Evolutionary conservation across 225 moss, liverwort and hornwort genomes (phyloP).

Genomic region (Bryum argenteum): DNA sequence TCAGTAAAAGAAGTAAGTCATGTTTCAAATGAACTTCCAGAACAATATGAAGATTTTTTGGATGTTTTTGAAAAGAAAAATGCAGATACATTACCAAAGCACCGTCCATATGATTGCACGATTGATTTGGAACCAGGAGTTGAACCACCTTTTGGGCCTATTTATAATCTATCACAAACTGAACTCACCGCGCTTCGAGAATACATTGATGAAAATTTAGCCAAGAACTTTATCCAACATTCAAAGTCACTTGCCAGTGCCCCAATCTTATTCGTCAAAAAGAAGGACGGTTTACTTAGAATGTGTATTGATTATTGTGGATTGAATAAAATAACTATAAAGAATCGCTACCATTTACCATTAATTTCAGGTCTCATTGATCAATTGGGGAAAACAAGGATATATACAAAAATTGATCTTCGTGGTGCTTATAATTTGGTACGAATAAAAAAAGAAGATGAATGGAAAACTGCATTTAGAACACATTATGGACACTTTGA

Average conservation of each 20-base stretch:
- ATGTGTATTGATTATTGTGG: neutral
- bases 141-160: neutral
- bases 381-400: neutral
- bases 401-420: slow-evolving; percentile 2
- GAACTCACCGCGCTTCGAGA: neutral
- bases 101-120: neutral
- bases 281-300: neutral
- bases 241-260: neutral
- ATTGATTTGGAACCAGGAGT: neutral
- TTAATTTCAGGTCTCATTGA: neutral
- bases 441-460: neutral
- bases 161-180: neutral
- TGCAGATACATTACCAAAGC: neutral
- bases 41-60: neutral
- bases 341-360: neutral
- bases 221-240: neutral
- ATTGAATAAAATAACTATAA: neutral
- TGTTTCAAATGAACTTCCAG: neutral
- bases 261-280: neutral
- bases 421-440: neutral
- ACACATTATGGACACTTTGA: neutral
- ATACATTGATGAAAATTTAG: neutral
- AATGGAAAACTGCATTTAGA: neutral
- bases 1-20: neutral
- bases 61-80: slow-evolving; percentile 13